Evolutionary conservation across 306 rosid species (phyloP).

Genomic region (Trichosanthes truncata): DNA sequence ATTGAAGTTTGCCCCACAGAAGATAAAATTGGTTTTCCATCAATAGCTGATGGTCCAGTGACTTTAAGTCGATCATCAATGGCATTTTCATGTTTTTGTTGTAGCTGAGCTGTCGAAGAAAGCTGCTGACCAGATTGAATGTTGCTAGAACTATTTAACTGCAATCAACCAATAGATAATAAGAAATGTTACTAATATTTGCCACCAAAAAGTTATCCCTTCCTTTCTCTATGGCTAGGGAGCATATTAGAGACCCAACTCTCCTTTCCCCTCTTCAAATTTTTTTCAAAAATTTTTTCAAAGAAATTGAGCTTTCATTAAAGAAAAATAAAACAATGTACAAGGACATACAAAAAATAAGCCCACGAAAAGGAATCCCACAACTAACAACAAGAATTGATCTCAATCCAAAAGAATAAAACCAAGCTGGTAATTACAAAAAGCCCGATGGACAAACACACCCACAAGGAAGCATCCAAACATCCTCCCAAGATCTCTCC

Average conservation of each 20-base stretch:
- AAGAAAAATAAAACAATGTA: neutral
- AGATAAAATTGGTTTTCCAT: slow-evolving; percentile 47
- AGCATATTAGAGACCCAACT: neutral
- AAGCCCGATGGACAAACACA: no score
- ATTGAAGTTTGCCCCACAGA: slow-evolving; percentile 48
- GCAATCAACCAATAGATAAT: slow-evolving; percentile 22
- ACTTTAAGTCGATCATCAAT: slow-evolving; percentile 60
- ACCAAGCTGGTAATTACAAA: neutral
- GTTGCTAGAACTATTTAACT: slow-evolving; percentile 46
- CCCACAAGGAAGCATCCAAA: neutral
- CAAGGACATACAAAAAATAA: neutral
- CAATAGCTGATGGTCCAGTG: slow-evolving; percentile 38
- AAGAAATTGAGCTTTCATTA: no score
- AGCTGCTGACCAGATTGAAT: slow-evolving; percentile 55
- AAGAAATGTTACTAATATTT: neutral
- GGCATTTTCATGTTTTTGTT: slow-evolving; percentile 62
- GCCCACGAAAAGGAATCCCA: neutral
- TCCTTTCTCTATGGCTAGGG: neutral
- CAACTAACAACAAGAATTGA: neutral
- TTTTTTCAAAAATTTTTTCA: no score
- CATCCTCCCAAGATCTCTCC: neutral
- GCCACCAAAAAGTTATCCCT: neutral
- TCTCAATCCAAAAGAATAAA: neutral
- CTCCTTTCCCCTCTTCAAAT: neutral
- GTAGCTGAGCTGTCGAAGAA: slow-evolving; percentile 52